These are phyloP conservation scores for Trichosporon inkin DNA, from an alignment of 1,284 basidiomycete species.

Conservation along the genomic window DNA sequence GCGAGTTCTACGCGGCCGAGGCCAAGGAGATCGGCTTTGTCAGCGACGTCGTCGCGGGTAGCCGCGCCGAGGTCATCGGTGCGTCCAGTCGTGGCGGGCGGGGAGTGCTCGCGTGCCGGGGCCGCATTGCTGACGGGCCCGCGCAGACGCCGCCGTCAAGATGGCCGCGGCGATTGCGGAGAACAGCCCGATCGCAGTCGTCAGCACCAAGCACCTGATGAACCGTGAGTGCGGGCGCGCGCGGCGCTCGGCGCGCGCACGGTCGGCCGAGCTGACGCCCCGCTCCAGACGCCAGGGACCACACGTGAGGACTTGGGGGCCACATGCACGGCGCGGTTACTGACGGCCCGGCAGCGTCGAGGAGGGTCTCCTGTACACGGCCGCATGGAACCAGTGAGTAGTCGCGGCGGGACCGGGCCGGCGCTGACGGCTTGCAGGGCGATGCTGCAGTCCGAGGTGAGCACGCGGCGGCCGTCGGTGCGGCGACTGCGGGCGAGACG, in stretches of 20 bases:
- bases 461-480: not conserved
- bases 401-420: not conserved
- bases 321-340: conserved; percentile 5
- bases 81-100: too few relatives aligned
- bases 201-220: conserved; percentile 72
- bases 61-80: conserved; percentile 55
- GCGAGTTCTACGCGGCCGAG: conserved; percentile 66
- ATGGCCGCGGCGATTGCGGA: conserved; percentile 64
- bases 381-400: conserved; percentile 63
- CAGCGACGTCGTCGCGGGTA: conserved; percentile 67
- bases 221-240: conserved; percentile 51
- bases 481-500: too few relatives aligned
- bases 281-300: conserved; percentile 64
- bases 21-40: conserved; percentile 72
- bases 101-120: too few relatives aligned
- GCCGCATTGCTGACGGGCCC: too few relatives aligned
- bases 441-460: conserved; percentile 63
- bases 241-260: too few relatives aligned
- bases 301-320: conserved; percentile 54
- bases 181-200: conserved; percentile 78
- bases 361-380: conserved; percentile 74
- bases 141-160: conserved; percentile 60
- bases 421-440: conserved; percentile 26
- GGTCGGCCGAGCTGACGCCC: not conserved
- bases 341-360: conserved; percentile 57